phyloP scores from a whole-genome alignment of 106 monocot species.

The Dactylorhiza incarnata region DNA sequence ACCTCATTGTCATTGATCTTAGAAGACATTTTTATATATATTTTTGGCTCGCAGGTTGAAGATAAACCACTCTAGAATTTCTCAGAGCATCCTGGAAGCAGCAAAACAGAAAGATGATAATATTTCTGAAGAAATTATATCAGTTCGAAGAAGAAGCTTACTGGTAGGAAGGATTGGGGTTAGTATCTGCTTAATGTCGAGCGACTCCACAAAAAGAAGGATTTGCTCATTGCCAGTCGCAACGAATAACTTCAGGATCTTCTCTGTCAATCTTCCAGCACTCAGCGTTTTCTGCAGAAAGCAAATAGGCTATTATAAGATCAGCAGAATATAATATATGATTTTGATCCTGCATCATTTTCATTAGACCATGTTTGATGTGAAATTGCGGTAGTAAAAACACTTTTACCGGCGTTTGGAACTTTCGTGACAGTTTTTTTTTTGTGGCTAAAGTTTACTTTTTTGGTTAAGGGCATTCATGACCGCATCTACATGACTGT shows the following conservation, averaged over 20 bases:
- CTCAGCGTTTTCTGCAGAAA: slow-evolving; percentile 51
- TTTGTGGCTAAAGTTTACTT: no score
- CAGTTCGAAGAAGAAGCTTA: slow-evolving; percentile 20
- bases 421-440: no score
- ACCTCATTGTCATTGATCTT: slow-evolving; percentile 52
- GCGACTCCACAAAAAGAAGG: slow-evolving; percentile 41
- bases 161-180: slow-evolving; percentile 82
- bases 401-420: no score
- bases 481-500: no score
- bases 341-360: background rate
- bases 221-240: slow-evolving; percentile 75
- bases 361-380: no score
- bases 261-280: slow-evolving; percentile 91
- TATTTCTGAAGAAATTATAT: background rate
- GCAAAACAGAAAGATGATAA: background rate
- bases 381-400: no score
- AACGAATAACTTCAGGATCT: slow-evolving; percentile 71
- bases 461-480: no score
- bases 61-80: slow-evolving; percentile 32
- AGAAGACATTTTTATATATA: no score
- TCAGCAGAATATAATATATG: background rate
- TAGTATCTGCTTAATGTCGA: slow-evolving; percentile 63
- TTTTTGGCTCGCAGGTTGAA: no score
- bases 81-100: slow-evolving; percentile 75
- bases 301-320: background rate